Evolutionary conservation across 768 basidiomycete species (phyloP).

Genomic region (Boletus sp.): DNA sequence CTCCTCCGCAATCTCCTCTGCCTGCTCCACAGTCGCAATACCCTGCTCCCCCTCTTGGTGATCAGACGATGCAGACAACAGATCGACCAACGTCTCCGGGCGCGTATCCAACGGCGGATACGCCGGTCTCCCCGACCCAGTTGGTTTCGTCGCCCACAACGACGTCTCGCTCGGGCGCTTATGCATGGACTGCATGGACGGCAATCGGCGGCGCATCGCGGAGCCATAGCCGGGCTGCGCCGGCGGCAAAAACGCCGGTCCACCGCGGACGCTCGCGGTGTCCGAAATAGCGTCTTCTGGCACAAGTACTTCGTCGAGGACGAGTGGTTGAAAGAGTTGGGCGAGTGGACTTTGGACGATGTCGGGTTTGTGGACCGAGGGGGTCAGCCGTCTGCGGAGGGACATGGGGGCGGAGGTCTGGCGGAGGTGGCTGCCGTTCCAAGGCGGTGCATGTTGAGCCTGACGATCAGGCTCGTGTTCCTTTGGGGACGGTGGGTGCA

Average conservation of each 20-base stretch:
- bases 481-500: constrained; percentile 19
- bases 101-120: constrained; percentile 25
- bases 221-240: constrained; percentile 37
- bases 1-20: constrained; percentile 26
- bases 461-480: constrained; percentile 15
- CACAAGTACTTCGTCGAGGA: constrained; percentile 46
- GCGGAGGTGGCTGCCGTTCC: constrained; percentile 7
- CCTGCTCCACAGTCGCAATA: constrained; percentile 25
- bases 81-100: constrained; percentile 13
- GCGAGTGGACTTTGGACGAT: constrained; percentile 55
- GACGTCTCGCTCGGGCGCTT: constrained; percentile 17
- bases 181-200: constrained; percentile 29
- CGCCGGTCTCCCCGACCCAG: constrained; percentile 8
- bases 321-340: constrained; percentile 67
- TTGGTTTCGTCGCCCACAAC: background rate
- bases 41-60: constrained; percentile 6
- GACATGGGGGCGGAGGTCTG: constrained; percentile 12
- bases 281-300: constrained; percentile 31
- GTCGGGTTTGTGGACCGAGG: constrained; percentile 22
- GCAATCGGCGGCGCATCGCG: constrained; percentile 37
- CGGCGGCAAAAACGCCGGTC: constrained; percentile 3
- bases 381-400: constrained; percentile 18
- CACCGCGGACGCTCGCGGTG: constrained; percentile 6
- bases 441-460: background rate
- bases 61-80: constrained; percentile 30